Evolutionary conservation across 495 filamentous ascomycete species (phyloP).

Genomic region (Hypomontagnella submonticulosa): DNA sequence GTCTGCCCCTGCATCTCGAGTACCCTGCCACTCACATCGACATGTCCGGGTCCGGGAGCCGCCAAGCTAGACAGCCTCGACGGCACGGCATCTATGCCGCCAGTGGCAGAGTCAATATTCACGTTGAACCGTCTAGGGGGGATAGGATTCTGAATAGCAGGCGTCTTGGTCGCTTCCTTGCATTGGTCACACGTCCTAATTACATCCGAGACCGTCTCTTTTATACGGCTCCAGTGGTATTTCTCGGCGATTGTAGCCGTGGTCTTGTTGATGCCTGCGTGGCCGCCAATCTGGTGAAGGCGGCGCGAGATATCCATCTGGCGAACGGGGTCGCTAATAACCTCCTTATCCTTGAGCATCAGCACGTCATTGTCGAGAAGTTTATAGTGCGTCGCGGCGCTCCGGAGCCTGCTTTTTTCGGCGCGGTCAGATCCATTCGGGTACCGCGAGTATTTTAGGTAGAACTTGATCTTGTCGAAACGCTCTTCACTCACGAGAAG

Average conservation of each 20-base stretch:
- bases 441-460: slow-evolving; percentile 94
- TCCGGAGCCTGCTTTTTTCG: slow-evolving; percentile 92
- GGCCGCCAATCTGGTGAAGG: slow-evolving; percentile 75
- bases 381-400: slow-evolving; percentile 96
- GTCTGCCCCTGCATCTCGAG: slow-evolving; percentile 44
- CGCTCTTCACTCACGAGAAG: slow-evolving; percentile 95
- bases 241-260: slow-evolving; percentile 93
- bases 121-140: slow-evolving; percentile 36
- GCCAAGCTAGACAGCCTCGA: slow-evolving; percentile 31
- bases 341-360: slow-evolving; percentile 98
- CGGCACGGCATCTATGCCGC: slow-evolving; percentile 22
- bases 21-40: slow-evolving; percentile 38
- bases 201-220: slow-evolving; percentile 94
- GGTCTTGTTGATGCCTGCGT: slow-evolving; percentile 98
- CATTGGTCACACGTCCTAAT: slow-evolving; percentile 93
- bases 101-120: slow-evolving; percentile 21
- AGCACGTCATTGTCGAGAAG: slow-evolving; percentile 80
- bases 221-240: slow-evolving; percentile 99
- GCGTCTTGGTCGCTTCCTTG: slow-evolving; percentile 77
- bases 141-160: slow-evolving; percentile 35
- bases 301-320: slow-evolving; percentile 90
- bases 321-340: slow-evolving; percentile 87
- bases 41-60: slow-evolving; percentile 31
- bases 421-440: slow-evolving; percentile 92
- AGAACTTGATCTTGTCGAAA: slow-evolving; percentile 98